phyloP scores from a whole-genome alignment of 139 green algal genomes.

The Spirogloea muscicola region DNA sequence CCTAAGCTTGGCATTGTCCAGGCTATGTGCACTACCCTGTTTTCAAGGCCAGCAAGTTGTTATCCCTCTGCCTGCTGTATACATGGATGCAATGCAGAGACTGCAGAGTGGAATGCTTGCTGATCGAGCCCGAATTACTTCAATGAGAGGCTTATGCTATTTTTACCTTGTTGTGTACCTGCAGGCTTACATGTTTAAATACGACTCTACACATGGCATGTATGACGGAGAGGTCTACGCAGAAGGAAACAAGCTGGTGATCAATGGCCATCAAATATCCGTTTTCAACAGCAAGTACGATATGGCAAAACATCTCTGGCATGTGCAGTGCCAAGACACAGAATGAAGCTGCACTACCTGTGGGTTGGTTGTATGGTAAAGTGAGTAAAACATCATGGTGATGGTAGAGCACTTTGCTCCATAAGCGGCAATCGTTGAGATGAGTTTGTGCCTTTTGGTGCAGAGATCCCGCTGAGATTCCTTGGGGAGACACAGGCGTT shows the following conservation, averaged over 20 bases:
- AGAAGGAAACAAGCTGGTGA: constrained; percentile 23
- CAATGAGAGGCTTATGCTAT: no score
- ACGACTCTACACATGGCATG: constrained; percentile 39
- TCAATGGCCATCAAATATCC: constrained; percentile 22
- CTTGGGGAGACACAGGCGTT: constrained; percentile 72
- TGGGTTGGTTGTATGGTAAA: not conserved
- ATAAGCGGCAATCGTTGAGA: not conserved
- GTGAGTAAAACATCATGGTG: not conserved
- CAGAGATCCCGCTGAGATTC: constrained; percentile 77
- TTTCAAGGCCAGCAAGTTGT: no score
- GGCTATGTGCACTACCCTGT: no score
- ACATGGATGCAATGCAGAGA: no score
- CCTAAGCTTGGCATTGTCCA: no score
- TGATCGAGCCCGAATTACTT: no score
- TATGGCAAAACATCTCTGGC: not conserved
- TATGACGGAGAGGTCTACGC: constrained; percentile 28
- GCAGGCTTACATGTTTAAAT: constrained; percentile 51
- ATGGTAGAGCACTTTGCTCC: not conserved
- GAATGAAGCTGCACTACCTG: not conserved
- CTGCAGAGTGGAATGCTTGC: no score
- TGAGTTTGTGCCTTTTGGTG: not conserved
- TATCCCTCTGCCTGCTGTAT: no score
- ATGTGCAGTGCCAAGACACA: not conserved
- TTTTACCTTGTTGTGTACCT: no score
- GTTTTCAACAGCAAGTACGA: constrained; percentile 40